A percentile compares a stretch with the other conserved stretches of the same genome.
phyloP scores from a whole-genome alignment of 2,329 filamentous ascomycete species.

The Talaromyces rugulosus region DNA sequence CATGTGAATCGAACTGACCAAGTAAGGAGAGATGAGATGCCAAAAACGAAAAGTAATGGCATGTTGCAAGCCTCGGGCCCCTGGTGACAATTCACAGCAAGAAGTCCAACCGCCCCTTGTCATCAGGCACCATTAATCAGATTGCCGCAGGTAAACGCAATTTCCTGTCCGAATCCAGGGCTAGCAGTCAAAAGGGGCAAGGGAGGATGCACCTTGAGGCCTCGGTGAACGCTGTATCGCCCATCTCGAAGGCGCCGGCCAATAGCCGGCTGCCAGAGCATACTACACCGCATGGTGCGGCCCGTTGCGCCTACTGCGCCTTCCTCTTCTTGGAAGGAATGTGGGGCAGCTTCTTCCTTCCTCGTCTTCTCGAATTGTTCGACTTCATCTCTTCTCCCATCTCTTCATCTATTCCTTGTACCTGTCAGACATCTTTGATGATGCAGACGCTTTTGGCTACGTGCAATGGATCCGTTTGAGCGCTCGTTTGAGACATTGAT shows the following conservation, averaged over 20 bases:
- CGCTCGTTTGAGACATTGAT: neutral
- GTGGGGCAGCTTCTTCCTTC: neutral
- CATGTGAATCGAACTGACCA: neutral
- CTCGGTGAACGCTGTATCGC: neutral
- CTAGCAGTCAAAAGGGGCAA: neutral
- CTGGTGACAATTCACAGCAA: neutral
- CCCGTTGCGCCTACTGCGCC: constrained; percentile 9
- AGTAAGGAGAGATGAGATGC: neutral
- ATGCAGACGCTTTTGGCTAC: neutral
- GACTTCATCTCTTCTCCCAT: neutral
- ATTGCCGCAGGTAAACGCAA: neutral
- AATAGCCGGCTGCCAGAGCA: constrained; percentile 14
- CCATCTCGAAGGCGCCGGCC: neutral
- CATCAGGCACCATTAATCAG: neutral
- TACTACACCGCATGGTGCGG: constrained; percentile 10
- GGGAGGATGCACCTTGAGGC: neutral
- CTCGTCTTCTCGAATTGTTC: neutral
- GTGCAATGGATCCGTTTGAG: neutral
- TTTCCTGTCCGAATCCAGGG: neutral
- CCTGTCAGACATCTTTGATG: neutral
- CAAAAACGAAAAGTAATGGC: neutral
- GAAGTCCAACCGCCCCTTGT: neutral
- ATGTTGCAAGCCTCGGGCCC: neutral
- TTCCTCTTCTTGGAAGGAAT: constrained; percentile 3
- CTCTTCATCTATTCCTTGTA: neutral